Evolutionary conservation across 1,284 basidiomycete species (phyloP).

Genomic region (Fistulina hepatica): DNA sequence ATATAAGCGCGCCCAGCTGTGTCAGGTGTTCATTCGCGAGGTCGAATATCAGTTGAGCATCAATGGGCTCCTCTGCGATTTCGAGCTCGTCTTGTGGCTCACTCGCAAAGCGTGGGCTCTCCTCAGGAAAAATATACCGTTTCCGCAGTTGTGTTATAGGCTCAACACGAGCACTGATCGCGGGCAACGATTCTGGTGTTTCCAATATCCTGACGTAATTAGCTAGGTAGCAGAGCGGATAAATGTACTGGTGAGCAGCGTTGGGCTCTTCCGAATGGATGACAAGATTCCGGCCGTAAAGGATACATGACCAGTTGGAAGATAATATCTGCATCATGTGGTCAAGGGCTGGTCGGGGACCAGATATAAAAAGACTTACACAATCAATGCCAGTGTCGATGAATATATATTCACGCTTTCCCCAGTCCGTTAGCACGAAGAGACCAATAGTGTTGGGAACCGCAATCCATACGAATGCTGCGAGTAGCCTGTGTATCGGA

Average conservation of each 20-base stretch:
- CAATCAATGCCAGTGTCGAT: slow-evolving; percentile 62
- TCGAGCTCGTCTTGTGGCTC: too few relatives aligned
- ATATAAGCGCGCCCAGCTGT: too few relatives aligned
- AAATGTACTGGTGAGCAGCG: slow-evolving; percentile 45
- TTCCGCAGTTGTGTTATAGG: too few relatives aligned
- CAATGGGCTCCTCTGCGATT: too few relatives aligned
- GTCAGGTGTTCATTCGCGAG: too few relatives aligned
- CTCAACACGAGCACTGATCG: too few relatives aligned
- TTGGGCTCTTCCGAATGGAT: slow-evolving; percentile 59
- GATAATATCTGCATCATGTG: slow-evolving; percentile 34
- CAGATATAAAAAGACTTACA: slow-evolving; percentile 32
- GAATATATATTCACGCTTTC: slow-evolving; percentile 50
- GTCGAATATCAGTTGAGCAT: too few relatives aligned
- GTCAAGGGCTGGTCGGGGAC: background rate
- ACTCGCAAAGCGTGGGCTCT: too few relatives aligned
- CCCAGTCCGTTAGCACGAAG: slow-evolving; percentile 59
- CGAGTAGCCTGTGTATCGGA: slow-evolving; percentile 45
- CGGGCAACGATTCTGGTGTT: too few relatives aligned
- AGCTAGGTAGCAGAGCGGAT: slow-evolving; percentile 39
- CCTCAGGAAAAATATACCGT: too few relatives aligned
- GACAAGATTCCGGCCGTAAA: slow-evolving; percentile 48
- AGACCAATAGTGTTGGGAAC: slow-evolving; percentile 42
- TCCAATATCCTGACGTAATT: slow-evolving; percentile 27
- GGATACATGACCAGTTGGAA: slow-evolving; percentile 67
- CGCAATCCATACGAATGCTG: slow-evolving; percentile 55